phyloP scores from a whole-genome alignment of 2,329 filamentous ascomycete species.

The Epicoccum sorghinum region DNA sequence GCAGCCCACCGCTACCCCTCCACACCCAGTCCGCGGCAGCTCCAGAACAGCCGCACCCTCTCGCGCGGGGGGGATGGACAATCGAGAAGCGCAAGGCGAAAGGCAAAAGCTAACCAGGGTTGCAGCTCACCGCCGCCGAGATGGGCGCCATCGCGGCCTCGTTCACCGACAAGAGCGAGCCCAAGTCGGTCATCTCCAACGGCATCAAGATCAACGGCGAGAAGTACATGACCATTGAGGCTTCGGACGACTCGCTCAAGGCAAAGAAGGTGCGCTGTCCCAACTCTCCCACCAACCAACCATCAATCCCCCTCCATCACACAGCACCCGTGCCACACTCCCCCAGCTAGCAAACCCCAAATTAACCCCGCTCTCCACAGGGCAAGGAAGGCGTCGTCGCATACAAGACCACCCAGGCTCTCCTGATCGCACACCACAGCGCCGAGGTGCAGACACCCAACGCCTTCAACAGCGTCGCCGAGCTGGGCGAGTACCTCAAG shows the following conservation, averaged over 20 bases:
- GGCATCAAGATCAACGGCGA: conserved; percentile 78
- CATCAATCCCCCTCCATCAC: background rate
- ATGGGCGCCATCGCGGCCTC: conserved; percentile 60
- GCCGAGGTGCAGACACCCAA: conserved; percentile 76
- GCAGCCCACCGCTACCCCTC: too few species aligned
- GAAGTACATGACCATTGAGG: conserved; percentile 78
- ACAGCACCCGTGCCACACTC: background rate
- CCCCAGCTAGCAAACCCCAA: background rate
- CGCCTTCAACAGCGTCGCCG: conserved; percentile 78
- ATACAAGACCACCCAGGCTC: conserved; percentile 85
- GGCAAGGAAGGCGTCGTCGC: conserved; percentile 82
- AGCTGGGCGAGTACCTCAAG: conserved; percentile 86
- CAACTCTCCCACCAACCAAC: too few species aligned
- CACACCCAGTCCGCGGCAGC: too few species aligned
- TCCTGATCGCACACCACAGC: conserved; percentile 86
- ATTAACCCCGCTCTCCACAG: conserved; percentile 48
- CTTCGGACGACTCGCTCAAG: conserved; percentile 80
- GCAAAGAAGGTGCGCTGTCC: conserved; percentile 74
- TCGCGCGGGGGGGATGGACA: too few species aligned
- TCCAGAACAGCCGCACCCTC: too few species aligned
- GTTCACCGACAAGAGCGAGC: conserved; percentile 62
- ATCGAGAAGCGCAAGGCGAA: background rate
- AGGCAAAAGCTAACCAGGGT: conserved; percentile 14
- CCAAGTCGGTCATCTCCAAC: conserved; percentile 70
- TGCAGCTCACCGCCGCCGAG: conserved; percentile 60